phyloP scores from a whole-genome alignment of 495 filamentous ascomycete species.

The Elaphomyces granulatus region DNA sequence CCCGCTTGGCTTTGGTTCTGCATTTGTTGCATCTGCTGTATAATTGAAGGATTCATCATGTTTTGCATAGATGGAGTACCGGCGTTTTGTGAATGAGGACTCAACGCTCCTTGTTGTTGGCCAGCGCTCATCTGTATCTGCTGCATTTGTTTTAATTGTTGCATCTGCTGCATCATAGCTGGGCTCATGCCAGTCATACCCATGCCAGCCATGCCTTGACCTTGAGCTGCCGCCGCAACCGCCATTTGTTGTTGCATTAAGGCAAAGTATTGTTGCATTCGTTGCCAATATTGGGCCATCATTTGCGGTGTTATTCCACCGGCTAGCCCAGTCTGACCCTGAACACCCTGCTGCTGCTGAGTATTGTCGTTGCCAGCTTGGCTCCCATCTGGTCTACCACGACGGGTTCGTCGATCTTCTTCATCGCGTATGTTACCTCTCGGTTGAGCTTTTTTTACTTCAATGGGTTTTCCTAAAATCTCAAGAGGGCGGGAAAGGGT shows the following conservation, averaged over 20 bases:
- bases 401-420: constrained; percentile 45
- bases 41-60: constrained; percentile 49
- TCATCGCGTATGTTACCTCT: constrained; percentile 88
- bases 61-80: constrained; percentile 29
- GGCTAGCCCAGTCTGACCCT: constrained; percentile 28
- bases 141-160: constrained; percentile 70
- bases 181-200: constrained; percentile 60
- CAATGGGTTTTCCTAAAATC: constrained; percentile 89
- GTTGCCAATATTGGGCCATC: constrained; percentile 96
- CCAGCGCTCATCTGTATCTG: constrained; percentile 43
- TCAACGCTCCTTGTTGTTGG: constrained; percentile 31
- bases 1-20: constrained; percentile 28
- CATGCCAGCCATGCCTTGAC: constrained; percentile 37
- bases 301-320: constrained; percentile 77
- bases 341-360: constrained; percentile 33
- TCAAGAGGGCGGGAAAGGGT: constrained; percentile 70
- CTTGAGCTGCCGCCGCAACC: constrained; percentile 25
- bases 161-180: constrained; percentile 68
- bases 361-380: constrained; percentile 37
- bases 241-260: constrained; percentile 79
- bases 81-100: constrained; percentile 32
- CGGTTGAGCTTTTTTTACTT: constrained; percentile 96
- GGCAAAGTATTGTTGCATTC: constrained; percentile 91
- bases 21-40: constrained; percentile 53
- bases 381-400: constrained; percentile 38